Base-by-base conservation (phyloP, 1,139 yeast genomes). In the Geotrichum australiense region DNA sequence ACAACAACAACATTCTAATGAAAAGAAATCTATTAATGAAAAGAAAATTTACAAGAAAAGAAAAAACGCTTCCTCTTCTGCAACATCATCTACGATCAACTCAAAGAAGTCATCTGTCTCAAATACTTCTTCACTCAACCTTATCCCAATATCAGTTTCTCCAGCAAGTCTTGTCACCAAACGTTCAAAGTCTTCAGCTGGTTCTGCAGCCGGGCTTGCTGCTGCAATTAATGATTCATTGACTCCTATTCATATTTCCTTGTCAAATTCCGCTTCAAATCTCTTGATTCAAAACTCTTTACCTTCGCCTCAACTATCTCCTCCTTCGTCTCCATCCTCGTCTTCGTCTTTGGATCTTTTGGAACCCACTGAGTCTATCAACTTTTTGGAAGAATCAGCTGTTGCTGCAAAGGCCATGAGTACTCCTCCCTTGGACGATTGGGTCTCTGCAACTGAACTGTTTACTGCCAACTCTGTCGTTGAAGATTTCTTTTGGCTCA, bases 401-500 rank as follows among this genome's bases (percentile, higher is more conserved):
- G 12, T n/a, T 19, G 20, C n/a, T 14, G 15, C 27, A 14, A 7
- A 7, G 5, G 14, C 25, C 8, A 26, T 35, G 6, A 25, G 38
- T 20, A 26, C 39, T 10, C 44, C 44, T 2, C 37, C 40, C 3
- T 26, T 36, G 22, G 44, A 35, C 20, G 29, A 31, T 19, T 41
- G 44, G 44, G 40, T 40, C 5, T 16, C 37, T 7, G 36, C 35
- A 22, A 41, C 44, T 15, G 44, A 41, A 19, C 40, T 31, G 20
- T 36, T 41, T 29, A 25, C 36, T 8, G 40, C 44, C 3, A 40
- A 40, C 10, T 41, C 44, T 22, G 26, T 37, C 21, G 27, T 32
- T 21, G 44, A 41, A 4, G 44, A 41, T 6, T 41, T 41, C 19
- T 41, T 41, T 24, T 41, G 44, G 44, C 37, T 41, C 14, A 29